These are phyloP conservation scores for Eutrema heterophyllum DNA, from an alignment of 345 rosid species.

Conservation along the genomic window DNA sequence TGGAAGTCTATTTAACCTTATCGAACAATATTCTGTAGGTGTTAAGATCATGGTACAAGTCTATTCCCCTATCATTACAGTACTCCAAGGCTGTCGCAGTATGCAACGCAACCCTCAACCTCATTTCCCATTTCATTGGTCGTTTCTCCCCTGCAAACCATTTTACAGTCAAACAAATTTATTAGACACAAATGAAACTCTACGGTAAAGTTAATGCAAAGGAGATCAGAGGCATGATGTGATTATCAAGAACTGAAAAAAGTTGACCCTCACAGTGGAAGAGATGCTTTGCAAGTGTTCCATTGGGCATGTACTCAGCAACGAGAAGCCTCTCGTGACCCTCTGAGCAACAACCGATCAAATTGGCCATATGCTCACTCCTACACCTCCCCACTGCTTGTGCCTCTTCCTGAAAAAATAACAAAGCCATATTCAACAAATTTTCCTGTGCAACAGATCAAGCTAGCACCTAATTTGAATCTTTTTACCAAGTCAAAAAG, in stretches of 20 bases:
- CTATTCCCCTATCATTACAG: conserved; percentile 76
- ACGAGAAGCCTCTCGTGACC: conserved; percentile 88
- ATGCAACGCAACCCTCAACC: conserved; percentile 80
- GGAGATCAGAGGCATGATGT: neutral
- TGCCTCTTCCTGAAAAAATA: conserved; percentile 75
- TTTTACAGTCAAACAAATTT: neutral
- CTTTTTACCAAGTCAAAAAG: neutral
- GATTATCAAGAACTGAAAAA: neutral
- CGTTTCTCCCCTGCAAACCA: conserved; percentile 73
- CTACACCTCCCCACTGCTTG: conserved; percentile 79
- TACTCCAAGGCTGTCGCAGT: conserved; percentile 83
- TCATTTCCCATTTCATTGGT: conserved; percentile 99
- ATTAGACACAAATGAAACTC: neutral
- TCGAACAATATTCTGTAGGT: conserved; percentile 89
- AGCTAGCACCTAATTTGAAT: neutral
- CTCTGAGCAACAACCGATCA: conserved; percentile 88
- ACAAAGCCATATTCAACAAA: neutral
- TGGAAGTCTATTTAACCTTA: conserved; percentile 38
- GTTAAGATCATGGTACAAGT: conserved; percentile 90
- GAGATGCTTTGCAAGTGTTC: conserved; percentile 91
- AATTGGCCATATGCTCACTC: conserved; percentile 79
- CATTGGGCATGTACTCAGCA: conserved; percentile 90
- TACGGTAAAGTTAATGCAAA: neutral
- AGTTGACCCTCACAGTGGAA: conserved; percentile 64
- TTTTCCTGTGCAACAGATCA: neutral